Evolutionary conservation across 129 eudicot genomes (phyloP), one percentile per base, ranked within the genome.

Genomic region (Chrysanthemum seticuspe): DNA sequence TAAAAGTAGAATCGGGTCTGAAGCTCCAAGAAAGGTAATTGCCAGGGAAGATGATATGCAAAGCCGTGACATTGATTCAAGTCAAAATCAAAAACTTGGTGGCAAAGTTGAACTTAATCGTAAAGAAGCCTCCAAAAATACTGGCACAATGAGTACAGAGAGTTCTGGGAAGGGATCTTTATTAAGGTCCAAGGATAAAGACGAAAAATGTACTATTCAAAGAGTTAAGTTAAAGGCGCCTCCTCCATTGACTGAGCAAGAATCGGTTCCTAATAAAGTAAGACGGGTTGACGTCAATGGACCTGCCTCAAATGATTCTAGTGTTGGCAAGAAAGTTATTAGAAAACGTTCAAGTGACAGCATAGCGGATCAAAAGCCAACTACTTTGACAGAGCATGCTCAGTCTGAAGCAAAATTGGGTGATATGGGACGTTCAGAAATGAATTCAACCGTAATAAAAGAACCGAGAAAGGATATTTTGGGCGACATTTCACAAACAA

Each of bases 161-260:
- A 73, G 72, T 53, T 73, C 75, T 74, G 74, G 62, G 55, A 79
- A 69, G 40, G 81, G 12, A 65, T 73, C 85, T 58, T 76, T 71
- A 55, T 60, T 50, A 64, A 70, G 2, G 47, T 74, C 68, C 19
- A 79, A 77, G 45, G 87, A 84, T 66, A 80, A 64, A 59, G 75
- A 72, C 56, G 75, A 77, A 80, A 67, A 67, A 71, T 58, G 61
- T 48, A 68, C 15, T 72, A 51, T 65, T 67, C 80, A 78, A 68
- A 80, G 82, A 56, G 75, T 73, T 27, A 76, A 48, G 58, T 60
- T 72, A 55, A 85, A 75, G 79, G 64, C 62, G 27, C 76, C 83
- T 18, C 72, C 75, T 65, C 68, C 74, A 9, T 62, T 44, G 56
- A 60, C 80, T 55, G 84, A 72, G 63, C 81, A 70, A 61, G 81